A percentile compares a stretch with the other conserved stretches of the same genome.
Evolutionary conservation across 2,329 filamentous ascomycete genomes (phyloP).

Genomic region (Claviceps spartinae): DNA sequence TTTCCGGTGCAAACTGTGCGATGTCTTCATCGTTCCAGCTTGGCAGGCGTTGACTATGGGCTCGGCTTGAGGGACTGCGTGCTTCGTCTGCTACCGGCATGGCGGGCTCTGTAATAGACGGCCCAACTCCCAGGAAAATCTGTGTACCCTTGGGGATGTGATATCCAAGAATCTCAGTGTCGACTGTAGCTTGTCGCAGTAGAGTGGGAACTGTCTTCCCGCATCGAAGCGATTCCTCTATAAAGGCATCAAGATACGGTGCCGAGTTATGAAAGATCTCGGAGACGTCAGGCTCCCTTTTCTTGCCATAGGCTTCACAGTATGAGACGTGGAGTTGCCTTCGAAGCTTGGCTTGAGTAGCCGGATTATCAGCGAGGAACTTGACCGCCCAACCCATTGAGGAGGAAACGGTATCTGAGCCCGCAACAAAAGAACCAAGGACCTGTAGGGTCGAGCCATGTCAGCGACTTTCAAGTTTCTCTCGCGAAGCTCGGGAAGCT

Average conservation of each 20-base stretch:
- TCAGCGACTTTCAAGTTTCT: background rate
- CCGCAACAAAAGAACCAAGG: conserved; percentile 13
- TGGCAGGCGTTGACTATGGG: conserved; percentile 9
- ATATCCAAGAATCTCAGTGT: conserved; percentile 20
- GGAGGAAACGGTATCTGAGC: conserved; percentile 10
- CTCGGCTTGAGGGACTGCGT: conserved; percentile 10
- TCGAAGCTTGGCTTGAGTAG: conserved; percentile 9
- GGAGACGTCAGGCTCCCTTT: conserved; percentile 12
- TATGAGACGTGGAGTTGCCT: conserved; percentile 8
- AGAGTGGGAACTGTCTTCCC: conserved; percentile 14
- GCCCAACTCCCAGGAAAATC: conserved; percentile 13
- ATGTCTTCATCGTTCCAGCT: conserved; percentile 14
- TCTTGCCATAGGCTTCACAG: conserved; percentile 7
- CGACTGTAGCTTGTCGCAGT: conserved; percentile 14
- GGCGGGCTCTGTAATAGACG: conserved; percentile 6
- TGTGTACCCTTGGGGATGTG: conserved; percentile 21
- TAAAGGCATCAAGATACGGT: conserved; percentile 22
- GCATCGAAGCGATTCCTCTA: conserved; percentile 23
- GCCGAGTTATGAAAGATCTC: conserved; percentile 15
- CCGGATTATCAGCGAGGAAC: conserved; percentile 3
- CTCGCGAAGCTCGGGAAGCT: background rate
- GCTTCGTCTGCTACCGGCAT: conserved; percentile 1
- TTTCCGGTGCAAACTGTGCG: conserved; percentile 20
- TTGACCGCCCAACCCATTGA: conserved; percentile 2
- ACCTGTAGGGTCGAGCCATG: conserved; percentile 2